These are phyloP conservation scores for Ascochyta pisi DNA, from an alignment of 2,329 filamentous ascomycete species.

Conservation along the genomic window DNA sequence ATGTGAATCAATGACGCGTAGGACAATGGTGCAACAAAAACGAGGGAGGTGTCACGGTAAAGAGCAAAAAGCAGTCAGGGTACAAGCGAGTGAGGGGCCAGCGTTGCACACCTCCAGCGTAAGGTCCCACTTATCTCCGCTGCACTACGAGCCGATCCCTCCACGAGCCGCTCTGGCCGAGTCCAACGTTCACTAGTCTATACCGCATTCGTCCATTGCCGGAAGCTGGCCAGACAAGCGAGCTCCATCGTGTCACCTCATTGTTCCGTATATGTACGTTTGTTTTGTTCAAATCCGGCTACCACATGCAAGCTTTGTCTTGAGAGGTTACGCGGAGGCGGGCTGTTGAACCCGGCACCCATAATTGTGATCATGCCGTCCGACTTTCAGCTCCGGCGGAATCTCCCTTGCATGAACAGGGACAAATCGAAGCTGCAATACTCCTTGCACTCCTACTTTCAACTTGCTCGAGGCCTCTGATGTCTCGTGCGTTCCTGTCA, in stretches of 20 bases:
- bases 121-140: slow-evolving; percentile 1
- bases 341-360: background rate
- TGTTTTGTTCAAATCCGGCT: background rate
- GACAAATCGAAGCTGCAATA: background rate
- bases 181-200: background rate
- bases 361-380: background rate
- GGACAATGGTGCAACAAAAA: background rate
- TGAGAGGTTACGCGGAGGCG: slow-evolving; percentile 1
- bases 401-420: slow-evolving; percentile 3
- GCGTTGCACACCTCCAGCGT: background rate
- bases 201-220: background rate
- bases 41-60: slow-evolving; percentile 1
- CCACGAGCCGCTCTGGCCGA: slow-evolving; percentile 1
- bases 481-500: slow-evolving; percentile 1
- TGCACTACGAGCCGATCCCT: slow-evolving; percentile 8
- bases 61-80: background rate
- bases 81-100: slow-evolving; percentile 6
- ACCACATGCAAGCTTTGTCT: background rate
- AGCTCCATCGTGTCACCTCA: background rate
- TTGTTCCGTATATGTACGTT: background rate
- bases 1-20: background rate
- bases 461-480: background rate
- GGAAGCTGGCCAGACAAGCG: background rate
- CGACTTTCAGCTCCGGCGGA: background rate
- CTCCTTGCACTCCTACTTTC: background rate